Conservation (phyloP, 257 asterid genomes). For the Linderniella brevidens region DNA sequence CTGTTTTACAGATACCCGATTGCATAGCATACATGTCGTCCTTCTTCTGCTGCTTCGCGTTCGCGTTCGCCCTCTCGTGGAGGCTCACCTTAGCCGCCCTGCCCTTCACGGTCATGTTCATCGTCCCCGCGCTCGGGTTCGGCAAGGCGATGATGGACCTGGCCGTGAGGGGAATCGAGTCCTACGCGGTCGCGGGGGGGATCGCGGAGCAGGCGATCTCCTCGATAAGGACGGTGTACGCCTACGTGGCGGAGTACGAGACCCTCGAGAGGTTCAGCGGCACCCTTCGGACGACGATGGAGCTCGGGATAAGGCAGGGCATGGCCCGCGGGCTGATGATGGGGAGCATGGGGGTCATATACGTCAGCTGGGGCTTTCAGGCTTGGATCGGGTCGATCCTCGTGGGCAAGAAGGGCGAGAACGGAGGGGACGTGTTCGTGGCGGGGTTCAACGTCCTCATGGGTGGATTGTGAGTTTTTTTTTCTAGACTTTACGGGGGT, state of each 20-base stretch:
- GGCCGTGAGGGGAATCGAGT: conserved; percentile 41
- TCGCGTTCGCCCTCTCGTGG: conserved; percentile 60
- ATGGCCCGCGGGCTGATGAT: conserved; percentile 77
- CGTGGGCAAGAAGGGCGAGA: conserved; percentile 61
- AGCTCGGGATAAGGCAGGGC: conserved; percentile 66
- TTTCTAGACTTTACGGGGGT: too few species aligned
- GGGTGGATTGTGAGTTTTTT: conserved; percentile 70
- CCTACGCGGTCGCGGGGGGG: conserved; percentile 43
- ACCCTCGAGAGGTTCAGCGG: conserved; percentile 28
- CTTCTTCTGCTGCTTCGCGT: conserved; percentile 43
- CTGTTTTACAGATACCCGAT: conserved; percentile 37
- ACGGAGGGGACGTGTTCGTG: conserved; percentile 77
- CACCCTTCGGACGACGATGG: conserved; percentile 59
- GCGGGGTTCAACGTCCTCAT: conserved; percentile 66
- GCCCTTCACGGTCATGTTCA: conserved; percentile 45
- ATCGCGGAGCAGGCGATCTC: conserved; percentile 75
- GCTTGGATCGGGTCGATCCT: conserved; percentile 65
- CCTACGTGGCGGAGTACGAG: conserved; percentile 64
- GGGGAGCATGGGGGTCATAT: conserved; percentile 72
- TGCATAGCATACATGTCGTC: conserved; percentile 58
- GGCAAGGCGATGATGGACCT: conserved; percentile 60
- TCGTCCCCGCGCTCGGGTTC: conserved; percentile 75
- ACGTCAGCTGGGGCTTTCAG: conserved; percentile 74
- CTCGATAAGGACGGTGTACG: conserved; percentile 68
- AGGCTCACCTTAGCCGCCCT: conserved; percentile 54